Base-by-base conservation (phyloP, 192 early-diverging fungal genomes). In the Mortierella claussenii region DNA sequence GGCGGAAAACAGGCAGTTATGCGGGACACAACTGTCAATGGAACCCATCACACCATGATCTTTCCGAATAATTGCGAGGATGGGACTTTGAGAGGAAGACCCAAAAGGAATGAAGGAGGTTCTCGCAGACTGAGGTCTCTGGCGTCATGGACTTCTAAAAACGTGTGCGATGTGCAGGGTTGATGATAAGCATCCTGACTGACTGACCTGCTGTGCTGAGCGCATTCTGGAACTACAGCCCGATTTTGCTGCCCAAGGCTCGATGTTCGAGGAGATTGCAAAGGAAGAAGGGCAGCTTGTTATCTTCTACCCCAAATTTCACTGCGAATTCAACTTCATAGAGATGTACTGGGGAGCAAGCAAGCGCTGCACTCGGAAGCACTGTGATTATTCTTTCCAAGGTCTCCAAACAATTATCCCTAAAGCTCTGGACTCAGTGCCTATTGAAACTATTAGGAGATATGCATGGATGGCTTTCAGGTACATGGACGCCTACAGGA, bases 101-200 rank as follows among this genome's bases (percentile, higher is more conserved):
- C 54, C 40, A n/a, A 78, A 78, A 46, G 65, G 75, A 47, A 79
- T 79, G 28, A 55, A 79, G 67, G 23, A 49, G 55, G 47, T 69
- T 32, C 56, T 79, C 37, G 17, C 8, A 9, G 55, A 79, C 49
- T 33, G 34, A 34, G 53, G 51, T 13, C 33, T 69, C 24, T 79
- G 61, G 56, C 24, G 5, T 17, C 28, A 62, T 49, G 60, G 55
- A 30, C 24, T 75, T 23, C 11, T 17, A 21, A 60, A 60, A 46
- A 44, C 24, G 31, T 65, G 61, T 40, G 36, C 58, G 23, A 27
- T 37, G n/a, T 75, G 62, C 53, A 37, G 20, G 33, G 28, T 15
- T 34, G 43, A 54, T 27, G 47, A 53, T 15, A 40, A 65, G 32
- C 4, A 60, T 49, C 45, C 27, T 20, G n/a, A 42, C 12, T 27